Evolutionary conservation across 192 early-diverging fungal species (phyloP), one percentile per base, ranked within the genome.

Genomic region (Coemansia sp.): DNA sequence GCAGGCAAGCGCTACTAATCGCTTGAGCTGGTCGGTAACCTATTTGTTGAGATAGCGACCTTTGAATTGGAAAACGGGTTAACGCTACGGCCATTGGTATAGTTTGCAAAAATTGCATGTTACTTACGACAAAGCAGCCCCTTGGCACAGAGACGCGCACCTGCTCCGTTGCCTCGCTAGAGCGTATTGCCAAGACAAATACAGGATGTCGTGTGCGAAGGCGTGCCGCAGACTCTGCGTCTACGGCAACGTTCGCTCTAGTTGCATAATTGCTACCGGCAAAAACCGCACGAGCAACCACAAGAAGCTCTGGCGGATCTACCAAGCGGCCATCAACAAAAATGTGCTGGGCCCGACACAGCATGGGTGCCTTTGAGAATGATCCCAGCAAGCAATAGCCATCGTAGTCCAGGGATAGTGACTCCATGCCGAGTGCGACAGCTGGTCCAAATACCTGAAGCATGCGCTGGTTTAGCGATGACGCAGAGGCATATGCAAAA

Each of bases 381-480:
- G 73, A 76, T n/a, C 79, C 79, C 26, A 48, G 13, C 16, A 81
- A 51, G 11, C 43, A 61, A 23, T 66, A 70, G 9, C 39, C 31
- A 0, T 35, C 66, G 21, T 70, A 67, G 13, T 75, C 73, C 5
- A 73, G 13, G 0, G 73, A 71, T 24, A 81, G 60, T 60, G 62
- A 67, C 21, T 76, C 79, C 34, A 76, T 70, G 5, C 2, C 2
- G 13, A 62, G 69, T 0, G 73, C 79, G 24, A 61, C 42, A 9
- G 34, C 16, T 10, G 73, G 63, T 9, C 79, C 79, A 53, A 66
- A 61, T 36, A 76, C 37, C 55, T 81, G 79, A 18, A 67, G 35
- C 36, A 76, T 37, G 3, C 79, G 66, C 11, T 73, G 79, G 66
- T 70, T 72, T 9, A 81, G 63, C 36, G 79, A 73, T 9, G 34